A percentile compares a stretch with the other conserved stretches of the same genome.
Evolutionary conservation across 78 protist species (phyloP).

Genomic region (Emiliania huxleyi): DNA sequence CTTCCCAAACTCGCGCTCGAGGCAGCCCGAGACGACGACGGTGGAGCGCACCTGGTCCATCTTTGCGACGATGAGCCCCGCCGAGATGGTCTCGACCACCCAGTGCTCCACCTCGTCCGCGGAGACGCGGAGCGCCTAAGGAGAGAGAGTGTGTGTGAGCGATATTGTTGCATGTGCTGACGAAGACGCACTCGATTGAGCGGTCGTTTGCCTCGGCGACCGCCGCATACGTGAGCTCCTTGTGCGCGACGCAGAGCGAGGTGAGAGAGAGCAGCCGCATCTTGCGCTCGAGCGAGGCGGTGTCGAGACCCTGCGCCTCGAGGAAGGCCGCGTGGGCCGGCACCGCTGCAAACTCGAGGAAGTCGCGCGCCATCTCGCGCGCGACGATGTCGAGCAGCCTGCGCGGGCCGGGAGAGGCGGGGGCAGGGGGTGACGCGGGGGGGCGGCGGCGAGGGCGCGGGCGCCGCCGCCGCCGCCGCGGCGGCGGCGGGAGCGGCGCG

Average conservation of each 20-base stretch:
- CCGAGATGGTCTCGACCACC: neutral
- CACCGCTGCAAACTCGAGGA: neutral
- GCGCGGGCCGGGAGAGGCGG: neutral
- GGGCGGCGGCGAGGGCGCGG: too few species aligned
- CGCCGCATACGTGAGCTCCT: neutral
- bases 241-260: neutral
- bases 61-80: neutral
- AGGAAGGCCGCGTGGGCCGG: neutral
- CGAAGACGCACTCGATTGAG: too few species aligned
- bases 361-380: neutral
- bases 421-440: too few species aligned
- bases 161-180: too few species aligned
- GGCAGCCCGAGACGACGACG: neutral
- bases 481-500: too few species aligned
- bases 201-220: neutral
- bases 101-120: neutral
- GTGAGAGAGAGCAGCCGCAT: conserved; percentile 7
- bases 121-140: neutral
- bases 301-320: neutral
- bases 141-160: too few species aligned
- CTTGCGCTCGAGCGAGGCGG: neutral
- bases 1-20: conserved; percentile 1
- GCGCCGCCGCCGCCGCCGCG: too few species aligned
- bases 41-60: neutral
- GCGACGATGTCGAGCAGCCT: neutral